Percentiles rank a stretch among this genome's conserved stretches.
Conservation (phyloP, 805 yeast genomes). For the Deakozyma indianensis region DNA sequence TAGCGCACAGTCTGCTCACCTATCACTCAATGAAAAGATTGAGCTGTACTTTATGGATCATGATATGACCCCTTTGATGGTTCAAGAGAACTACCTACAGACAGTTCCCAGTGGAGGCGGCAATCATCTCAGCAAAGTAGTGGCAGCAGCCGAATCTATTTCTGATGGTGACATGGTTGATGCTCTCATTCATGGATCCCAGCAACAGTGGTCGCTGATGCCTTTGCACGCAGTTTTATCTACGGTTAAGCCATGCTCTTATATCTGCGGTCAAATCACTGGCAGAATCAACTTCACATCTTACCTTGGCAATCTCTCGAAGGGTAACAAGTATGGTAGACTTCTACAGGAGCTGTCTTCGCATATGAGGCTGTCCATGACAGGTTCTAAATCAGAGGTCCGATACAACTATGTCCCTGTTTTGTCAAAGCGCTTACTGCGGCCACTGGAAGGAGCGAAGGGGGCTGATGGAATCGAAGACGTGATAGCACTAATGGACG, state of each 20-base stretch:
- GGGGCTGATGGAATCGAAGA: constrained; percentile 53
- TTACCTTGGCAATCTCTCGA: constrained; percentile 86
- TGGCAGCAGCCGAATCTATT: constrained; percentile 74
- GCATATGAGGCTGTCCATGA: constrained; percentile 68
- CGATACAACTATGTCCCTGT: constrained; percentile 65
- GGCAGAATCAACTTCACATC: constrained; percentile 68
- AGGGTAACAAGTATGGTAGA: constrained; percentile 62
- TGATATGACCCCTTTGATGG: constrained; percentile 89
- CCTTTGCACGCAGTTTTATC: constrained; percentile 86
- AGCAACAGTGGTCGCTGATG: constrained; percentile 86
- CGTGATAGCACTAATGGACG: constrained; percentile 64
- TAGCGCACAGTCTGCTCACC: constrained; percentile 18
- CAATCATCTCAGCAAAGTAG: constrained; percentile 48
- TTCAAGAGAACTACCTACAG: constrained; percentile 78
- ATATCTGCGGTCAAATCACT: constrained; percentile 54
- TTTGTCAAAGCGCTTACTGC: constrained; percentile 38
- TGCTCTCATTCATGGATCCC: constrained; percentile 69
- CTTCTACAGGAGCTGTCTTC: constrained; percentile 77
- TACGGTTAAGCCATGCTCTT: constrained; percentile 63
- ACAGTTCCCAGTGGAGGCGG: constrained; percentile 35
- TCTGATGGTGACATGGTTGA: constrained; percentile 78
- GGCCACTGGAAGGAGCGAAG: constrained; percentile 35
- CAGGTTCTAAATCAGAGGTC: constrained; percentile 60
- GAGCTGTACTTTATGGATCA: constrained; percentile 87
- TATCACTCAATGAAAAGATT: constrained; percentile 61